phyloP scores from a whole-genome alignment of 768 basidiomycete species.

The Boletus insuetus region DNA sequence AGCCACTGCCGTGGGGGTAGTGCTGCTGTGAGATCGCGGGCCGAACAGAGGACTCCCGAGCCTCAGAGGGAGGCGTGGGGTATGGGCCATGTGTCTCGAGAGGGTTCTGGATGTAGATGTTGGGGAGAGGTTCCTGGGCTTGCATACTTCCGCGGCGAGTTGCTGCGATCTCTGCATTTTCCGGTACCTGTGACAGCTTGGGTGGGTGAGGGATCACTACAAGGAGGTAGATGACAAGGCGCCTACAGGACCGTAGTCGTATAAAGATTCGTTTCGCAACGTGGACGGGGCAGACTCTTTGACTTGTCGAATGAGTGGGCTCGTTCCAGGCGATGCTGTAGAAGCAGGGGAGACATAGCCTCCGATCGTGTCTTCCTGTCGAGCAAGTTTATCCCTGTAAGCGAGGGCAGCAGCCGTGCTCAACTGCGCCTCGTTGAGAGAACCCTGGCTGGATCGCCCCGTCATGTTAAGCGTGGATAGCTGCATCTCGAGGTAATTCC shows the following conservation, averaged over 20 bases:
- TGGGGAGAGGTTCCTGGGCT: constrained; percentile 17
- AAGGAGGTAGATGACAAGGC: background rate
- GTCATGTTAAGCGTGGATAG: constrained; percentile 32
- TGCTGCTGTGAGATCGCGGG: constrained; percentile 17
- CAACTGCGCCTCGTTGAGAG: constrained; percentile 30
- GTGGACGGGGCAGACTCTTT: constrained; percentile 22
- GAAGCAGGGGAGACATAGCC: constrained; percentile 45
- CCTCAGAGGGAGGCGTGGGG: constrained; percentile 17
- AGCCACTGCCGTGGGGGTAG: constrained; percentile 15
- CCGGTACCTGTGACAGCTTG: constrained; percentile 23
- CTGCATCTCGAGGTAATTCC: constrained; percentile 27
- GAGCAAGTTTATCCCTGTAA: constrained; percentile 25
- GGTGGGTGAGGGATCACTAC: background rate
- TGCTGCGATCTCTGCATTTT: constrained; percentile 18
- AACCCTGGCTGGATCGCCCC: constrained; percentile 32
- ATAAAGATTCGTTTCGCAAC: constrained; percentile 26
- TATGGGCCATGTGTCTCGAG: constrained; percentile 17
- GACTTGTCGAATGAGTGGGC: constrained; percentile 28
- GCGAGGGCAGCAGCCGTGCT: constrained; percentile 18
- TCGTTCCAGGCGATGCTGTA: constrained; percentile 41
- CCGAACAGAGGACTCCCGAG: constrained; percentile 12
- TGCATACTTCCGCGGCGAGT: constrained; percentile 30
- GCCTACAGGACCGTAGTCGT: constrained; percentile 27
- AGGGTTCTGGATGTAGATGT: constrained; percentile 21
- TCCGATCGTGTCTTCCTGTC: constrained; percentile 22